Evolutionary conservation across 495 filamentous ascomycete species (phyloP).

Genomic region (Penicillium simplicissimum): DNA sequence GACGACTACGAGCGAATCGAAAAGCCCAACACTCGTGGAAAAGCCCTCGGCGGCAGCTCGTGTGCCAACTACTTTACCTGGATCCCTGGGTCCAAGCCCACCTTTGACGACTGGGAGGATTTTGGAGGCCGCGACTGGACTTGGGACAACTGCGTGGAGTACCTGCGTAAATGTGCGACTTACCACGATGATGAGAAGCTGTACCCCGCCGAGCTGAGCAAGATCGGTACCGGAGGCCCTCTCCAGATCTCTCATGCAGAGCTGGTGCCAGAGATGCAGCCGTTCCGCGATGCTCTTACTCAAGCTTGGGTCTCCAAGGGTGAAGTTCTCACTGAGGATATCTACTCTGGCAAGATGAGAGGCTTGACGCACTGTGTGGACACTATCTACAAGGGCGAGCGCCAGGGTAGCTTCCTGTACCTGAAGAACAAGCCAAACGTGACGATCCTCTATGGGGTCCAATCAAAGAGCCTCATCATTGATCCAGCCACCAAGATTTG

Average conservation of each 20-base stretch:
- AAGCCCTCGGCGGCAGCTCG: constrained; percentile 51
- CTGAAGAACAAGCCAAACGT: constrained; percentile 57
- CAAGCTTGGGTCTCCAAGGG: constrained; percentile 59
- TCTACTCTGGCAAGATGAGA: constrained; percentile 57
- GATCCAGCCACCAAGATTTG: constrained; percentile 37
- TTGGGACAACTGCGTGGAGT: constrained; percentile 52
- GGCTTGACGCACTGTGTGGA: constrained; percentile 57
- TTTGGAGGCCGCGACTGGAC: constrained; percentile 58
- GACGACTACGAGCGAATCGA: constrained; percentile 62
- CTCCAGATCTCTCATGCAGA: constrained; percentile 58
- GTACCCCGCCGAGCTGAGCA: no score
- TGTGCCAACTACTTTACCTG: constrained; percentile 60
- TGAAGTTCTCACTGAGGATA: constrained; percentile 50
- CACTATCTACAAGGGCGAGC: constrained; percentile 59
- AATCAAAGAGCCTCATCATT: constrained; percentile 57
- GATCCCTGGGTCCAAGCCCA: constrained; percentile 53
- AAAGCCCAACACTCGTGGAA: constrained; percentile 64
- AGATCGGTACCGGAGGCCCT: constrained; percentile 51
- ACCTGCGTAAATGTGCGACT: constrained; percentile 56
- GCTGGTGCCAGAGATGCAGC: constrained; percentile 52
- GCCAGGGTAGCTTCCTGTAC: constrained; percentile 54
- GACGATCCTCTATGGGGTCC: constrained; percentile 47
- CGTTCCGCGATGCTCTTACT: constrained; percentile 57
- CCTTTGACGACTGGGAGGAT: constrained; percentile 60
- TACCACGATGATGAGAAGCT: constrained; percentile 60